These are phyloP conservation scores for Clathrus columnatus DNA, from an alignment of 768 basidiomycete species.

Conservation along the genomic window DNA sequence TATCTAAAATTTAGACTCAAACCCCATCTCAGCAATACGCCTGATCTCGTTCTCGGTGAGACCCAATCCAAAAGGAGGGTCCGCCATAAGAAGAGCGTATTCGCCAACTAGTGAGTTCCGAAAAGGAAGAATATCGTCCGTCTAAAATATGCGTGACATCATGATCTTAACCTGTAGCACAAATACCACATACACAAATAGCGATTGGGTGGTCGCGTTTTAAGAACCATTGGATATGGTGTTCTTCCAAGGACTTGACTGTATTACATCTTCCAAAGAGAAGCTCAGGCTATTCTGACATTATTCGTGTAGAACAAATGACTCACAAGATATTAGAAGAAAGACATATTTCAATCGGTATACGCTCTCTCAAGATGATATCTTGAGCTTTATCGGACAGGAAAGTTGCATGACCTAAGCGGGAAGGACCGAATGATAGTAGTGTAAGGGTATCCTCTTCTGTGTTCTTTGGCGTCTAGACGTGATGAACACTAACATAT, in stretches of 20 bases:
- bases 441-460: constrained; percentile 50
- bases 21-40: constrained; percentile 51
- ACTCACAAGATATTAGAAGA: constrained; percentile 68
- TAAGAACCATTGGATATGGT: constrained; percentile 67
- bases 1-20: constrained; percentile 31
- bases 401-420: constrained; percentile 79
- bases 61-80: constrained; percentile 64
- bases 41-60: constrained; percentile 48
- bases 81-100: constrained; percentile 71
- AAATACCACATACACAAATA: constrained; percentile 48
- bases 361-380: constrained; percentile 46
- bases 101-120: constrained; percentile 65
- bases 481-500: background rate
- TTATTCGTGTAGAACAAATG: background rate
- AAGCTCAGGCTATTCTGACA: too few relatives aligned
- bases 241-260: constrained; percentile 51
- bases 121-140: constrained; percentile 76
- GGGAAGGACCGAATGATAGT: constrained; percentile 52
- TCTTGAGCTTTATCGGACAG: constrained; percentile 50
- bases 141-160: constrained; percentile 34
- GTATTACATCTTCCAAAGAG: constrained; percentile 57
- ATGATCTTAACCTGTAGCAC: background rate
- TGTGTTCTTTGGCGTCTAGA: constrained; percentile 39
- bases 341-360: constrained; percentile 72
- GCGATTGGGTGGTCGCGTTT: constrained; percentile 52